Evolutionary conservation across 2,329 filamentous ascomycete genomes (phyloP), one percentile per base, ranked within the genome.

Genomic region (Colletotrichum gloeosporioides): DNA sequence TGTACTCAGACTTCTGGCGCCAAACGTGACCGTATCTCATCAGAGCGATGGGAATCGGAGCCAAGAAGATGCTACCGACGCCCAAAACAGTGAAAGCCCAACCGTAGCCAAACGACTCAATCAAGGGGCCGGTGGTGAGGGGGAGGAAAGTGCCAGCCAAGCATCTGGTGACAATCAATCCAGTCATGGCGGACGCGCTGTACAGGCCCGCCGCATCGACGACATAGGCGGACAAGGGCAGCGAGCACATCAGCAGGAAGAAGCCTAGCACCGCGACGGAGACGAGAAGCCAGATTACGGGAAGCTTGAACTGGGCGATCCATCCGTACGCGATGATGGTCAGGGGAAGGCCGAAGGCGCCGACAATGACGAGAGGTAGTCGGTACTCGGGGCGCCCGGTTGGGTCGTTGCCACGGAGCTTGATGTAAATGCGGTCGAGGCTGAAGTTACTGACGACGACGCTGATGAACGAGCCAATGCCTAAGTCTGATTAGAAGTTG

Each of bases 61-160:
- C 86, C 22, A 92, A 77, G 4, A 82, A 74, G 4, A 90, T 77
- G 63, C 85, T 86, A 1, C 87, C 36, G 0, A 73, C 85, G 0
- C 84, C 88, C 32, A 92, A 79, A 2, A 88, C 79, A 0, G 85
- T 88, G 71, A 90, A 88, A 0, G 86, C 90, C 84, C 86, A 87
- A 0, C 90, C 90, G 70, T 88, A 90, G 4, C 90, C 91, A 16
- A 91, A 83, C 1, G 71, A 74, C 9, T 86, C 85, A 0, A 88
- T 84, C 59, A 92, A 79, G 1, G 90, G 89, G 2, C 83, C 87
- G 2, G 88, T 86, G 0, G 85, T 82, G 61, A 93, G 83, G 1
- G 91, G 91, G 34, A 93, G 78, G 57, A 93, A 89, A 0, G 91
- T 92, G 5, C 90, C 88, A 82, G 88, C 87, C 1, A 93, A 82